A percentile compares a stretch with the other conserved stretches of the same genome.
Conservation (phyloP, 2,329 filamentous ascomycete genomes). For the Chrysoporthe austroafricana region DNA sequence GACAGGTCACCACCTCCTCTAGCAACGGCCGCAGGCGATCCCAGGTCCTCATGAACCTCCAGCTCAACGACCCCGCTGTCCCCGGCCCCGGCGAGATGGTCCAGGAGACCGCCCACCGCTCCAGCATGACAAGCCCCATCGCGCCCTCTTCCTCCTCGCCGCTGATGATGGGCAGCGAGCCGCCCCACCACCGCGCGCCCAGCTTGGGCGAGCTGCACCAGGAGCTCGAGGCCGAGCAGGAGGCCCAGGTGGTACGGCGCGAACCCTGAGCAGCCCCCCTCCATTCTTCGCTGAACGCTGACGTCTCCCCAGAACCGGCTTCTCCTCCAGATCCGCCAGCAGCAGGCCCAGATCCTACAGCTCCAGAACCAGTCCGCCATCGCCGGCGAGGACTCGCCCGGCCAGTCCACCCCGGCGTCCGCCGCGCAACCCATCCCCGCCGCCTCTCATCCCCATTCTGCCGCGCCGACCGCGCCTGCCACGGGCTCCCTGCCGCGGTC, state of each 20-base stretch:
- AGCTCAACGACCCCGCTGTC: constrained; percentile 70
- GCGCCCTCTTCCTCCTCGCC: constrained; percentile 33
- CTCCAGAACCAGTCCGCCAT: constrained; percentile 52
- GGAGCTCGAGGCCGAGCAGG: constrained; percentile 78
- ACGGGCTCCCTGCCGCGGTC: constrained; percentile 55
- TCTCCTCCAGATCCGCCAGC: constrained; percentile 74
- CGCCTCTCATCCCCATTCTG: constrained; percentile 41
- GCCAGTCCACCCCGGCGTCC: constrained; percentile 30
- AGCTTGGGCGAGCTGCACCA: constrained; percentile 79
- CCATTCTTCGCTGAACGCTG: no score
- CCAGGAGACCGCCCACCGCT: constrained; percentile 46
- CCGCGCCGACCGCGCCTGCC: constrained; percentile 40
- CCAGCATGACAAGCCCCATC: constrained; percentile 35
- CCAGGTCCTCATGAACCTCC: constrained; percentile 72
- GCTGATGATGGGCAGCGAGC: constrained; percentile 52
- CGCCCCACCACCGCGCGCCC: constrained; percentile 68
- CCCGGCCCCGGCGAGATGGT: constrained; percentile 72
- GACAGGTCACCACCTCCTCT: constrained; percentile 25
- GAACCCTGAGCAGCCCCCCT: no score
- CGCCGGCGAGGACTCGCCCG: constrained; percentile 45
- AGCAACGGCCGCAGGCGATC: constrained; percentile 63
- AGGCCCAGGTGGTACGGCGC: constrained; percentile 70
- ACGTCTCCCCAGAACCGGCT: constrained; percentile 65
- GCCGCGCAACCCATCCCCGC: constrained; percentile 15
- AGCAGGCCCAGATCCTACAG: constrained; percentile 71